Conservation (phyloP, 345 rosid genomes). For the Hibiscus mutabilis region DNA sequence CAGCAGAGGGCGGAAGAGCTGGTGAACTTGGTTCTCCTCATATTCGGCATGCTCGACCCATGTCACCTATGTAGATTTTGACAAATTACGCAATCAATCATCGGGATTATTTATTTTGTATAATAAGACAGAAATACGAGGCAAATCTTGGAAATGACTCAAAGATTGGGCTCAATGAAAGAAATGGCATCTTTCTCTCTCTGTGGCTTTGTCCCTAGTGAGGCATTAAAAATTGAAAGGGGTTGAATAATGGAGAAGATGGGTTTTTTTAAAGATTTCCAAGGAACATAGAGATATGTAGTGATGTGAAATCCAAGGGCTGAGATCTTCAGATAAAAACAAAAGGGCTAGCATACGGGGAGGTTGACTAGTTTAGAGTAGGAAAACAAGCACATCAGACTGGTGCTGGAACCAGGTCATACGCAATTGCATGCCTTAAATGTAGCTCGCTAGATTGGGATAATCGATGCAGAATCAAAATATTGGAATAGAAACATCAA, state of each 20-base stretch:
- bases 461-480: conserved; percentile 17
- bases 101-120: neutral
- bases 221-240: neutral
- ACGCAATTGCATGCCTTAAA: conserved; percentile 9
- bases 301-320: conserved; percentile 10
- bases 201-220: neutral
- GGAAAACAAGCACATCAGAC: conserved; percentile 8
- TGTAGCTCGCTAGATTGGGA: neutral
- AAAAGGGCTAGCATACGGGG: conserved; percentile 32
- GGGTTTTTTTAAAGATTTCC: conserved; percentile 24
- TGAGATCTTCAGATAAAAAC: conserved; percentile 24
- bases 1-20: conserved; percentile 56
- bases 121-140: neutral
- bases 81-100: neutral
- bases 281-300: conserved; percentile 48
- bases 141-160: conserved; percentile 28
- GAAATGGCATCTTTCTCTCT: conserved; percentile 13
- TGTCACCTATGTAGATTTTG: conserved; percentile 49
- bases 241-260: neutral
- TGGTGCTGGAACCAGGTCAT: conserved; percentile 16
- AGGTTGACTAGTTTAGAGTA: conserved; percentile 28
- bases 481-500: conserved; percentile 43
- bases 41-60: conserved; percentile 98
- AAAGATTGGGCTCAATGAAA: conserved; percentile 34
- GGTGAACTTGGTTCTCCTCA: conserved; percentile 65